These are phyloP conservation scores for Suillus ampliporus DNA, from an alignment of 768 basidiomycete species.

Conservation along the genomic window DNA sequence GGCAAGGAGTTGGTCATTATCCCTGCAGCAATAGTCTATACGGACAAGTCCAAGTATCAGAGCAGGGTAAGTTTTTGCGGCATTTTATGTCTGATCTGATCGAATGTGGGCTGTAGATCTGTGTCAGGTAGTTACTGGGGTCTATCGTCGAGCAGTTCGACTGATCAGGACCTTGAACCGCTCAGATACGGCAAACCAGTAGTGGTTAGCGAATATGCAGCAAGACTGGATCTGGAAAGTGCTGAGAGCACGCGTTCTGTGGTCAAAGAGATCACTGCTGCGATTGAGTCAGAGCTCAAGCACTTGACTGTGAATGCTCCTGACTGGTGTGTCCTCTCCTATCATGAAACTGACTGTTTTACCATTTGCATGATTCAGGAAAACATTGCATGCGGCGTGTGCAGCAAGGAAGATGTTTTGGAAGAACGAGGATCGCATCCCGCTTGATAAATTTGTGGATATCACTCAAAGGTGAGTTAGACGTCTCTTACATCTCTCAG, in stretches of 20 bases:
- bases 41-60: conserved; percentile 67
- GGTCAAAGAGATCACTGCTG: conserved; percentile 61
- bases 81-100: background rate
- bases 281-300: conserved; percentile 53
- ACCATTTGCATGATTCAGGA: conserved; percentile 45
- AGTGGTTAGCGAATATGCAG: conserved; percentile 12
- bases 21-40: conserved; percentile 74
- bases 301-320: conserved; percentile 67
- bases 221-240: conserved; percentile 8
- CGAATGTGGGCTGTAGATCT: conserved; percentile 5
- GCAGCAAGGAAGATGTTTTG: conserved; percentile 65
- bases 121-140: conserved; percentile 12
- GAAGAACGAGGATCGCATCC: conserved; percentile 49
- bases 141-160: background rate
- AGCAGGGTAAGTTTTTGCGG: conserved; percentile 50
- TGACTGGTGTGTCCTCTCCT: conserved; percentile 57
- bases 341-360: conserved; percentile 13
- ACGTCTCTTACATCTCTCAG: background rate
- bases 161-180: background rate
- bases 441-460: conserved; percentile 54
- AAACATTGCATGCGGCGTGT: conserved; percentile 61
- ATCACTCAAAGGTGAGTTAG: conserved; percentile 61
- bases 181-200: conserved; percentile 19
- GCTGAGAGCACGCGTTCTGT: conserved; percentile 50
- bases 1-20: conserved; percentile 52